Percentiles rank a stretch among this genome's conserved stretches.
These are phyloP conservation scores for Suhomyces sp. DNA, from an alignment of 805 yeast species.

Conservation along the genomic window DNA sequence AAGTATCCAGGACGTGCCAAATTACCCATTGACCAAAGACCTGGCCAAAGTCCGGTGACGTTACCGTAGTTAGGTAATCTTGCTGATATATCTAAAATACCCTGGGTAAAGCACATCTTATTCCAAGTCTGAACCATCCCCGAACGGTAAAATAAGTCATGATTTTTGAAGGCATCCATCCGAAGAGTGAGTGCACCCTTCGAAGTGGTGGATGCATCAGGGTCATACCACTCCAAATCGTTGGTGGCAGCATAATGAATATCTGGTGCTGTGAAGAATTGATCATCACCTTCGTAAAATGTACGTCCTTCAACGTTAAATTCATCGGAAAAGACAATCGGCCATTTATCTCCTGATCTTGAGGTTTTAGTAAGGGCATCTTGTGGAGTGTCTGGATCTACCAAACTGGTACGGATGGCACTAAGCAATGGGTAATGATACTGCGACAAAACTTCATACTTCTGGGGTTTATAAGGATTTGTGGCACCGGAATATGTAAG, in stretches of 20 bases:
- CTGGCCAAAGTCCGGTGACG: conserved; percentile 91
- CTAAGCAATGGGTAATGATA: conserved; percentile 37
- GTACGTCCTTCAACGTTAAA: conserved; percentile 45
- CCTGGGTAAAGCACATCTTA: conserved; percentile 84
- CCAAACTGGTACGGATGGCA: conserved; percentile 35
- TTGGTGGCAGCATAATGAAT: conserved; percentile 42
- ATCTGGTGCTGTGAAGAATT: conserved; percentile 42
- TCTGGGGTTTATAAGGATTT: conserved; percentile 20
- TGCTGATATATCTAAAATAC: conserved; percentile 72
- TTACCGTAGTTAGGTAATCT: conserved; percentile 77
- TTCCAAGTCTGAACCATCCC: conserved; percentile 96
- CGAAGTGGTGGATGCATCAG: conserved; percentile 41
- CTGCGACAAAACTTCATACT: conserved; percentile 48
- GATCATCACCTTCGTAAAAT: conserved; percentile 45
- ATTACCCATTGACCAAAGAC: conserved; percentile 93
- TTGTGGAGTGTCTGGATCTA: conserved; percentile 44
- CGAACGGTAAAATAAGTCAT: conserved; percentile 76
- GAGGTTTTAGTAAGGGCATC: conserved; percentile 23
- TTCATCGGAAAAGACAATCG: conserved; percentile 41
- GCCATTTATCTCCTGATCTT: conserved; percentile 33
- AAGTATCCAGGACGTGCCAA: conserved; percentile 87
- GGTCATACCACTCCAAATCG: conserved; percentile 47
- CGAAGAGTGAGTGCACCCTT: conserved; percentile 37
- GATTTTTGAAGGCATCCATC: conserved; percentile 50
- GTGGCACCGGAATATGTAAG: conserved; percentile 77